phyloP scores from a whole-genome alignment of 73 alveolate species.

The Paramecium bursaria region DNA sequence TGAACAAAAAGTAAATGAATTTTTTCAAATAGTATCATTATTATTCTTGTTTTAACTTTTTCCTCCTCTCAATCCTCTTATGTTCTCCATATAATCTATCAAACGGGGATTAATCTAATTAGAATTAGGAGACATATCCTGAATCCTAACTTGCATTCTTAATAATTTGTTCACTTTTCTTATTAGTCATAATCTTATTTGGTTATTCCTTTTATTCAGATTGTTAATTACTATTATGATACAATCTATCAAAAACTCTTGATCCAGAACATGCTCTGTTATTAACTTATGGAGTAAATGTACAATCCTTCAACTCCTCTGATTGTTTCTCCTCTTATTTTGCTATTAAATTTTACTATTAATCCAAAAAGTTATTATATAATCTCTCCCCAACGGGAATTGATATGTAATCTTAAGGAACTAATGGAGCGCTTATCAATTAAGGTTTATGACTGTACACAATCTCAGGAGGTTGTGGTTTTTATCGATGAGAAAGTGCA shows the following conservation, averaged over 20 bases:
- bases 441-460: constrained; percentile 5
- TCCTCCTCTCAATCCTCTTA: constrained; percentile 4
- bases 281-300: constrained; percentile 27
- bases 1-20: too few relatives aligned
- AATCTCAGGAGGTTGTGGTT: constrained; percentile 1
- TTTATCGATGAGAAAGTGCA: constrained; percentile 20
- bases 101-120: constrained; percentile 8
- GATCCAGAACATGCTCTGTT: neutral
- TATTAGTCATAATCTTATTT: neutral
- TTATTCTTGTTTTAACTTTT: neutral
- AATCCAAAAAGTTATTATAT: constrained; percentile 8
- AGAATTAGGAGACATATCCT: constrained; percentile 14
- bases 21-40: too few relatives aligned
- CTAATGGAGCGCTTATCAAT: neutral
- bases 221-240: constrained; percentile 1
- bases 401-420: neutral
- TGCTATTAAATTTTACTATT: neutral
- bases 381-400: constrained; percentile 40
- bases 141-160: neutral
- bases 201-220: neutral
- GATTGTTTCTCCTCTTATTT: neutral
- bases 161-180: neutral
- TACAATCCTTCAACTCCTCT: neutral
- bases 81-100: constrained; percentile 40
- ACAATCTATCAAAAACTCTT: constrained; percentile 25